A percentile compares a stretch with the other conserved stretches of the same genome.
phyloP scores from a whole-genome alignment of 495 filamentous ascomycete genomes.

The Aspergillus funiculosus region DNA sequence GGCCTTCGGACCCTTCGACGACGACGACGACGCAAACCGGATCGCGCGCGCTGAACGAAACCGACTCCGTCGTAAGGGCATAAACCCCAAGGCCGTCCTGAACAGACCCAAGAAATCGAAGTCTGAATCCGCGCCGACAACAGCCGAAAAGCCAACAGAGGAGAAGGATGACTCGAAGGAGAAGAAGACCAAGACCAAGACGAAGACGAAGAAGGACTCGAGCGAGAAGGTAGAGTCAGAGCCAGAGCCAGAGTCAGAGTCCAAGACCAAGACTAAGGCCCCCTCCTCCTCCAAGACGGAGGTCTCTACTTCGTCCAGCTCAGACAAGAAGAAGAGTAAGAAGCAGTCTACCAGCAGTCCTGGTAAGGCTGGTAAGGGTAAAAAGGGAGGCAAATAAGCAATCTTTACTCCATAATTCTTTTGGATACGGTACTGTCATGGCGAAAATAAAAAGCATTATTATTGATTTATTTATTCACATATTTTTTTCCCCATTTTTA shows the following conservation, averaged over 20 bases:
- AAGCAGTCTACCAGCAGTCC: constrained; percentile 3
- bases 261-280: constrained; percentile 11
- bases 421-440: constrained; percentile 21
- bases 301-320: too few relatives aligned
- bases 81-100: constrained; percentile 55
- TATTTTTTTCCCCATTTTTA: constrained; percentile 15
- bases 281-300: constrained; percentile 17
- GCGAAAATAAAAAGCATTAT: constrained; percentile 32
- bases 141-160: background rate
- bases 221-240: background rate
- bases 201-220: constrained; percentile 3
- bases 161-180: background rate
- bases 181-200: constrained; percentile 5
- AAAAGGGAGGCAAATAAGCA: constrained; percentile 37
- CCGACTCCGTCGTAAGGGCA: constrained; percentile 57
- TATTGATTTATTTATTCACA: constrained; percentile 18
- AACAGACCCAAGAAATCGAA: constrained; percentile 39
- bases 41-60: constrained; percentile 56
- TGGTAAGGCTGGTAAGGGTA: constrained; percentile 18
- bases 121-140: constrained; percentile 13
- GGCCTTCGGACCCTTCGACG: constrained; percentile 61
- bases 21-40: constrained; percentile 55
- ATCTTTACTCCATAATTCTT: constrained; percentile 11
- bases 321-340: constrained; percentile 17
- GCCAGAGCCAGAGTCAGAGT: too few relatives aligned